phyloP scores from a whole-genome alignment of 345 rosid species.

The Salix koriyanagi region DNA sequence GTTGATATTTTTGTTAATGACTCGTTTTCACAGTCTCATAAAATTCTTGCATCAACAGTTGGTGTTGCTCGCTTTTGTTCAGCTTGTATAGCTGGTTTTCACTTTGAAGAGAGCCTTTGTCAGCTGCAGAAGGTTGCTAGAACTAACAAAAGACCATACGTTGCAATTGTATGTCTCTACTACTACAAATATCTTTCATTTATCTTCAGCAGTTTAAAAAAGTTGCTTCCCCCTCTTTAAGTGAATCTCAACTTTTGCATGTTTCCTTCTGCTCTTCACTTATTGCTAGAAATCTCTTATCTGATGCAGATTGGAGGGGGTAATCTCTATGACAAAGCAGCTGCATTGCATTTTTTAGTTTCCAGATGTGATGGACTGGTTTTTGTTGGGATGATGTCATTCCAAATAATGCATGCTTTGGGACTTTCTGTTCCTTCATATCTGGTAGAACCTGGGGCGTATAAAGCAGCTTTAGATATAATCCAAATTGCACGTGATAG shows the following conservation, averaged over 20 bases:
- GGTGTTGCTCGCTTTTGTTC: slow-evolving; percentile 47
- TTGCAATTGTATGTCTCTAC: slow-evolving; percentile 53
- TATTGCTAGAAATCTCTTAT: slow-evolving; percentile 9
- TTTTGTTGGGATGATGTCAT: slow-evolving; percentile 58
- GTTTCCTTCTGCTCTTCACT: slow-evolving; percentile 6
- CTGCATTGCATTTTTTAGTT: slow-evolving; percentile 56
- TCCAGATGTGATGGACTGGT: slow-evolving; percentile 58
- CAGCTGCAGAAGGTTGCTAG: slow-evolving; percentile 37
- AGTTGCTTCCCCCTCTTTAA: background rate
- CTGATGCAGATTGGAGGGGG: slow-evolving; percentile 63
- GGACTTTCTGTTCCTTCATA: slow-evolving; percentile 41
- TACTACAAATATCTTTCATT: background rate
- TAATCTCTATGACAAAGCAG: slow-evolving; percentile 45
- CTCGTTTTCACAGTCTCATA: slow-evolving; percentile 51
- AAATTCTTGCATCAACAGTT: slow-evolving; percentile 66
- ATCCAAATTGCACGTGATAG: slow-evolving; percentile 41
- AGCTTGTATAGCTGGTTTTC: slow-evolving; percentile 55
- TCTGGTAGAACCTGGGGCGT: slow-evolving; percentile 43
- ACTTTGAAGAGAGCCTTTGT: slow-evolving; percentile 46
- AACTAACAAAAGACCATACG: slow-evolving; percentile 42
- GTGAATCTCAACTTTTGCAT: background rate
- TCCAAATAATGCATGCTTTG: slow-evolving; percentile 56
- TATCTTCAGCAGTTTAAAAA: background rate
- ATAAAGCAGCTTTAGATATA: slow-evolving; percentile 40
- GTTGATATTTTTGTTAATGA: slow-evolving; percentile 71